Base-by-base conservation (phyloP, 306 rosid genomes). In the Gleditsia sinensis region DNA sequence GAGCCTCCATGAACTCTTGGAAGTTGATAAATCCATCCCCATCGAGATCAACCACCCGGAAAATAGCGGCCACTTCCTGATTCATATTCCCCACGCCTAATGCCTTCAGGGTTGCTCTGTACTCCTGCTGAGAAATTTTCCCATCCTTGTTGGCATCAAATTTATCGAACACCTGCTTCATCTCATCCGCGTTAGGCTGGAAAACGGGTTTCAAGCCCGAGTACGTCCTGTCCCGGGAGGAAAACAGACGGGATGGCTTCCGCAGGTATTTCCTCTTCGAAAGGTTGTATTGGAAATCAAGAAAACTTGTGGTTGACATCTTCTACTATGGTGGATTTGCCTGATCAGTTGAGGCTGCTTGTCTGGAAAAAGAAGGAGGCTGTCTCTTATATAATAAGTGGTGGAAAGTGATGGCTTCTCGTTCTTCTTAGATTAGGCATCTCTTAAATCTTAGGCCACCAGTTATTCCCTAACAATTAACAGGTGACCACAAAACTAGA, bases 11-110 rank as follows among this genome's bases (percentile, higher is more conserved):
- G 60, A 92, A 94, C 75, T 90, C 97, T 23, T 80, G 70, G 65
- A 90, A 90, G 53, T 81, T 83, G 51, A 94, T 92, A 69, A 83
- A 94, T 30, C 96, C 96, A 66, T 94, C 99, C 37, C 93, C 87
- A 62, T 92, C 96, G 50, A 83, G 63, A 81, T 94, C 99, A 59
- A 71, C 96, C 53, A 75, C 83, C 81, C 30, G 36, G 51, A 94
- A 94, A 43, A 94, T 93, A 59, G 80, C 79, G 14, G 83, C 77
- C 75, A 94, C 98, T 9, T 91, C 94, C 11, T 77, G 86, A 46
- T 72, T 54, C 5, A 54, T 63, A 72, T 82, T 75, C 67, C 32
- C 90, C 85, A 86, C 77, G 58, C 94, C 98, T 17, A 94, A 56
- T 27, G 96, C 83, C 51, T 50, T 86, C 82, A 91, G 57, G 30